A percentile compares a stretch with the other conserved stretches of the same genome.
These are phyloP conservation scores for Nemania serpens DNA, from an alignment of 2,329 filamentous ascomycete species.

Conservation along the genomic window DNA sequence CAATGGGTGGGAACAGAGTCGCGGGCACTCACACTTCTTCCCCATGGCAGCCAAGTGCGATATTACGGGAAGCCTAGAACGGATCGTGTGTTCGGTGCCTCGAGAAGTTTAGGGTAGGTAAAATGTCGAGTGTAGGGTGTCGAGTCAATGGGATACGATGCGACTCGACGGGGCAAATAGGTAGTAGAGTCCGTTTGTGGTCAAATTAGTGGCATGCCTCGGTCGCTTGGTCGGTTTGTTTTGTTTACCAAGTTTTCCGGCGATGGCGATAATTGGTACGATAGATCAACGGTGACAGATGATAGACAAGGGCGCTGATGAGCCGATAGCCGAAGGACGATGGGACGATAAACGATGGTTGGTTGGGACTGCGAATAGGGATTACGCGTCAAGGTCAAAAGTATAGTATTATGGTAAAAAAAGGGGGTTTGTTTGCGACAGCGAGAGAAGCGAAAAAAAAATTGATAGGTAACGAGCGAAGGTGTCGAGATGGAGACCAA, in stretches of 20 bases:
- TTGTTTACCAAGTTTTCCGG: not conserved
- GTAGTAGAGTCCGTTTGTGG: not conserved
- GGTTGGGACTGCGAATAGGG: constrained; percentile 6
- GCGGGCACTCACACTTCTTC: constrained; percentile 38
- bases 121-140: too few relatives aligned
- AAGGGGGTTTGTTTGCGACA: constrained; percentile 17
- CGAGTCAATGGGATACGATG: constrained; percentile 5
- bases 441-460: constrained; percentile 26
- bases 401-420: constrained; percentile 23
- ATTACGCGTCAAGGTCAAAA: constrained; percentile 28
- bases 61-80: not conserved
- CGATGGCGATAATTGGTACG: not conserved
- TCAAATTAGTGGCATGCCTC: constrained; percentile 18
- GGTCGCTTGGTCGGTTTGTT: not conserved
- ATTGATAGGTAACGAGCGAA: constrained; percentile 24
- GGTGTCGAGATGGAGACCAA: constrained; percentile 14
- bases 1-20: not conserved
- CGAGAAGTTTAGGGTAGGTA: not conserved
- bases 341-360: not conserved
- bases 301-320: not conserved
- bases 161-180: not conserved
- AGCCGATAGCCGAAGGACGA: not conserved
- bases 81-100: not conserved
- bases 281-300: not conserved
- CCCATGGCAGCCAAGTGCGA: constrained; percentile 32